Evolutionary conservation across 768 basidiomycete genomes (phyloP).

Genomic region (Zangia roseola): DNA sequence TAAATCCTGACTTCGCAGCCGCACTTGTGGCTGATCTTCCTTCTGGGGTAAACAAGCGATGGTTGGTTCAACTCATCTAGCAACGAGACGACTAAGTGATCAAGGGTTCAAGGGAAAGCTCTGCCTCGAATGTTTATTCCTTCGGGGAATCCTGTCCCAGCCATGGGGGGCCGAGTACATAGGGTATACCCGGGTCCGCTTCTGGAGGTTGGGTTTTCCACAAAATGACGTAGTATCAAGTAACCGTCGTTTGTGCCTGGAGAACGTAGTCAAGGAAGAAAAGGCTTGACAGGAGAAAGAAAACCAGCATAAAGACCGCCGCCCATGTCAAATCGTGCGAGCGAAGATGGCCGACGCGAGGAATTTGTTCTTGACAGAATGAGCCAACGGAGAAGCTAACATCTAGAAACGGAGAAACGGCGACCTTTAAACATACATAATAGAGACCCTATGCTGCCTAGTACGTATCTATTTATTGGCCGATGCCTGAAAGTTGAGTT

Average conservation of each 20-base stretch:
- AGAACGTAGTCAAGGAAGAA: not conserved
- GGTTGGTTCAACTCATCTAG: not conserved
- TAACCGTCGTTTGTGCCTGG: slow-evolving; percentile 3
- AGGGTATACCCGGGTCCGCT: too few relatives aligned
- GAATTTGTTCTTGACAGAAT: not conserved
- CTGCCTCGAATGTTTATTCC: not conserved
- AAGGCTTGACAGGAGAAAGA: not conserved
- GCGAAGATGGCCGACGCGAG: not conserved
- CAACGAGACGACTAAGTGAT: not conserved
- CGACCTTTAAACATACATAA: too few relatives aligned
- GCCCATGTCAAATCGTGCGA: slow-evolving; percentile 4
- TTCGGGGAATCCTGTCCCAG: not conserved
- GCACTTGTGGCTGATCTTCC: not conserved
- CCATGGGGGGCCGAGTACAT: too few relatives aligned
- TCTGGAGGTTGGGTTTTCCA: not conserved
- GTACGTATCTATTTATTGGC: not conserved
- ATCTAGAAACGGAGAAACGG: slow-evolving; percentile 1
- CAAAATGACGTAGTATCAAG: not conserved
- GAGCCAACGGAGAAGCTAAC: not conserved
- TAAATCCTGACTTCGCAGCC: slow-evolving; percentile 5
- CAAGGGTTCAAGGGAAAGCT: not conserved
- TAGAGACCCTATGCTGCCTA: too few relatives aligned
- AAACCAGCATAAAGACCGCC: too few relatives aligned
- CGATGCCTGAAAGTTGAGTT: slow-evolving; percentile 3
- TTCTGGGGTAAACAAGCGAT: not conserved